Percentiles rank a stretch among this genome's conserved stretches.
Conservation (phyloP, 2,329 filamentous ascomycete genomes). For the Colletotrichum karsti region DNA sequence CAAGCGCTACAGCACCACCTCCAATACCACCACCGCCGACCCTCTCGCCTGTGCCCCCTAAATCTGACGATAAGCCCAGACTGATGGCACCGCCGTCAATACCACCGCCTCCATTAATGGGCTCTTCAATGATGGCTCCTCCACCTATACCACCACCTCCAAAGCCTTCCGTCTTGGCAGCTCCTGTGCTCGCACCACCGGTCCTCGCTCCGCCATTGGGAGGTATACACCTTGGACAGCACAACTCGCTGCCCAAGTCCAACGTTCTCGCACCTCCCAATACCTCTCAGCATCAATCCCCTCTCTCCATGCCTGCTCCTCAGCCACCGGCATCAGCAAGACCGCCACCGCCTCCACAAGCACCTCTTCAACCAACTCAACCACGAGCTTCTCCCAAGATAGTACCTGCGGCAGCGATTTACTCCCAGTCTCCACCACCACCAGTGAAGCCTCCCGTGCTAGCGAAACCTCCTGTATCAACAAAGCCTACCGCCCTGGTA, state of each 20-base stretch:
- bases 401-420: not conserved
- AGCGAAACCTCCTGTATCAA: slow-evolving; percentile 20
- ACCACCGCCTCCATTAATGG: slow-evolving; percentile 9
- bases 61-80: slow-evolving; percentile 33
- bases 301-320: slow-evolving; percentile 42
- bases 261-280: slow-evolving; percentile 56
- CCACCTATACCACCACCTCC: slow-evolving; percentile 14
- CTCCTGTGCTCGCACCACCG: slow-evolving; percentile 46
- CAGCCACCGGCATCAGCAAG: slow-evolving; percentile 34
- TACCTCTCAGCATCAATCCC: slow-evolving; percentile 46
- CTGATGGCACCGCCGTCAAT: slow-evolving; percentile 27
- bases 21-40: slow-evolving; percentile 20
- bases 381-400: slow-evolving; percentile 21
- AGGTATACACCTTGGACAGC: slow-evolving; percentile 35
- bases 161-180: slow-evolving; percentile 41
- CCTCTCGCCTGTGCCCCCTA: slow-evolving; percentile 32
- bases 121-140: slow-evolving; percentile 7
- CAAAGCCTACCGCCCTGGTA: slow-evolving; percentile 32
- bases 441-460: not conserved
- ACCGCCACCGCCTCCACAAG: slow-evolving; percentile 28
- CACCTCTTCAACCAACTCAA: slow-evolving; percentile 28
- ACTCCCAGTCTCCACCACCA: too few species aligned
- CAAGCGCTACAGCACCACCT: slow-evolving; percentile 16
- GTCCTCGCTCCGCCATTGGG: slow-evolving; percentile 45
- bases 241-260: slow-evolving; percentile 46